Base-by-base conservation (phyloP, 2,329 filamentous ascomycete genomes). In the Leptosphaerulina australis region DNA sequence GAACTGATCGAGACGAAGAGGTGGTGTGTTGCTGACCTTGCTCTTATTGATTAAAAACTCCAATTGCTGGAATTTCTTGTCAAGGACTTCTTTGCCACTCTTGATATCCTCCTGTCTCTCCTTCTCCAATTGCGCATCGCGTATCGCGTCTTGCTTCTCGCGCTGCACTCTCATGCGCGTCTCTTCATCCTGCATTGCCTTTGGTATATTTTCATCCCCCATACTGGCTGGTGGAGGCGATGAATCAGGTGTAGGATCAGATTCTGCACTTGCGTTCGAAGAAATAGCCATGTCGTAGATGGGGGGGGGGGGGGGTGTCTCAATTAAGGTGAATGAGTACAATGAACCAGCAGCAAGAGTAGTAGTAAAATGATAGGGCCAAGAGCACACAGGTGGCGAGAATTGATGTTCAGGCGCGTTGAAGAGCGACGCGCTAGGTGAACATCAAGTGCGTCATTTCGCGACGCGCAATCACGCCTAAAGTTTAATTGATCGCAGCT, bases 11-110 rank as follows among this genome's bases (percentile, higher is more conserved):
- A 15, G 1, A 14, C 9, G 12, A 4, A 2, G 8, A 5, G 5
- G 0, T 12, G 5, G 9, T n/a, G n/a, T n/a, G 5, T 17, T 11
- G 12, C 57, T 43, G 3, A 72, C 69, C 68, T 80, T 80, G 67
- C 77, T 79, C 63, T 81, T 79, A 48, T 76, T 80, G 60, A 81
- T 74, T 50, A 81, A 58, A 53, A 78, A 80, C 58, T 80, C 77
- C 51, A 81, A 60, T 46, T 78, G 77, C 62, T 80, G 79, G 66
- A 77, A 80, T 54, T 81, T 81, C 30, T 74, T 71, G 52, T 80
- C 78, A 29, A 80, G 63, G 4, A 74, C 69, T 35, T 76, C 72
- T 25, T 68, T 67, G 11, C 78, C 78, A 30, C 73, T 77, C 39
- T 76, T 71, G 15, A 79, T 58, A 36, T 80, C 78, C 36, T 76